Percentiles rank a stretch among this genome's conserved stretches.
These are phyloP conservation scores for Curvularia verruculosa DNA, from an alignment of 2,329 filamentous ascomycete species.

Conservation along the genomic window DNA sequence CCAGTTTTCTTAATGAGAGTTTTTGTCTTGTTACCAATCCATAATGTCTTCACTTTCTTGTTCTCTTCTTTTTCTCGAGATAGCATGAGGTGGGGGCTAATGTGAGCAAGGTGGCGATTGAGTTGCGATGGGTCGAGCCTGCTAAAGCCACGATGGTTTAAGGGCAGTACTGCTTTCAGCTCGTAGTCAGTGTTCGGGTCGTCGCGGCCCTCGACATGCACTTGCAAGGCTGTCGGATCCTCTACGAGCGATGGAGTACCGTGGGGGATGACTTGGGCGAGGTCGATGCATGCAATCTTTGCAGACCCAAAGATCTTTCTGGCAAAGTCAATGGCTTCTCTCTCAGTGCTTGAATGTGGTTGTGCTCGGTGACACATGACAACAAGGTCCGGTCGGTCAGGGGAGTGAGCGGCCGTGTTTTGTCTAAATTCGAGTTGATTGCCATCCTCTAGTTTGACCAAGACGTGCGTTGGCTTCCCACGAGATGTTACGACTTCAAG, in stretches of 20 bases:
- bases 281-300: slow-evolving; percentile 40
- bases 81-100: slow-evolving; percentile 33
- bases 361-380: slow-evolving; percentile 39
- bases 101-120: slow-evolving; percentile 47
- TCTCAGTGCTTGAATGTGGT: slow-evolving; percentile 17
- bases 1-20: slow-evolving; percentile 15
- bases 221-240: slow-evolving; percentile 31
- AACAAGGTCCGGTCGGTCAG: slow-evolving; percentile 36
- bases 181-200: slow-evolving; percentile 29
- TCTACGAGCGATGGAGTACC: slow-evolving; percentile 28
- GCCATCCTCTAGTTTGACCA: slow-evolving; percentile 34
- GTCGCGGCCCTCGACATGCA: slow-evolving; percentile 42
- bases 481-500: slow-evolving; percentile 19
- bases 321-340: slow-evolving; percentile 28
- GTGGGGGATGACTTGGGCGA: slow-evolving; percentile 38
- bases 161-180: slow-evolving; percentile 40
- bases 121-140: slow-evolving; percentile 45
- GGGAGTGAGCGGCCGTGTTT: slow-evolving; percentile 9
- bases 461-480: slow-evolving; percentile 15
- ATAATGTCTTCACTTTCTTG: slow-evolving; percentile 8
- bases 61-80: slow-evolving; percentile 3
- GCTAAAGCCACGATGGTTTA: slow-evolving; percentile 43
- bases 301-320: slow-evolving; percentile 32
- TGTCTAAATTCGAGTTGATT: slow-evolving; percentile 30
- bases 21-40: slow-evolving; percentile 11